Evolutionary conservation across 2,329 filamentous ascomycete genomes (phyloP), one percentile per base, ranked within the genome.

Genomic region (Pseudopithomyces maydicus): DNA sequence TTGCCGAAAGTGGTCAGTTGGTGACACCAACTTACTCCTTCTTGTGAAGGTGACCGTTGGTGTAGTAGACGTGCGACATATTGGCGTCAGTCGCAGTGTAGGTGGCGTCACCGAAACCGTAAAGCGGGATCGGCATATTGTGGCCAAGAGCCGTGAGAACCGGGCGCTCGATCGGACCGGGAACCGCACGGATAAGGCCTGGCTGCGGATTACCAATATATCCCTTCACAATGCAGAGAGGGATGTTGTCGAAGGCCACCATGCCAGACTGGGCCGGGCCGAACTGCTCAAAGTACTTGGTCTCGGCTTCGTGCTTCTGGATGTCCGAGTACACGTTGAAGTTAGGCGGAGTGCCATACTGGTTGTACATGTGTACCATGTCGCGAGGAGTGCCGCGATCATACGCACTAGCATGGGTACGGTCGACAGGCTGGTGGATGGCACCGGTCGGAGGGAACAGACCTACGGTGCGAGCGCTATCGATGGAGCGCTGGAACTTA

Each of bases 391-490:
- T 95, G 26, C 92, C 92, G 59, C 91, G 89, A 67, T 96, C 92
- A 66, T 86, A 96, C 68, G 91, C 88, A 20, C 90, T 93, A 50
- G 87, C 85, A 54, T 90, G 87, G 47, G 88, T 88, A 59, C 90
- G 88, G 72, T 92, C 90, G 71, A 92, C 88, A 61, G 91, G 87
- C 15, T 88, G 85, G 65, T 88, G 86, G 54, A 91, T 88, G 15
- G 88, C 87, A 45, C 88, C 88, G 62, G 90, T 89, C 5, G 92
- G 91, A 2, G 91, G 91, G 74, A 92, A 96, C 0, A 96, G 83
- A 87, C 92, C 92, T 64, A 94, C 87, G 69, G 91, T 88, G 71
- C 92, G 89, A 1, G 92, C 92, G 72, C 95, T 96, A 72, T 96
- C 90, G 58, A 90, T 89, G 64, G 90, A 95, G 58, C 92, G 85